phyloP scores from a whole-genome alignment of 1,284 basidiomycete species.

The Gymnopus androsaceus region DNA sequence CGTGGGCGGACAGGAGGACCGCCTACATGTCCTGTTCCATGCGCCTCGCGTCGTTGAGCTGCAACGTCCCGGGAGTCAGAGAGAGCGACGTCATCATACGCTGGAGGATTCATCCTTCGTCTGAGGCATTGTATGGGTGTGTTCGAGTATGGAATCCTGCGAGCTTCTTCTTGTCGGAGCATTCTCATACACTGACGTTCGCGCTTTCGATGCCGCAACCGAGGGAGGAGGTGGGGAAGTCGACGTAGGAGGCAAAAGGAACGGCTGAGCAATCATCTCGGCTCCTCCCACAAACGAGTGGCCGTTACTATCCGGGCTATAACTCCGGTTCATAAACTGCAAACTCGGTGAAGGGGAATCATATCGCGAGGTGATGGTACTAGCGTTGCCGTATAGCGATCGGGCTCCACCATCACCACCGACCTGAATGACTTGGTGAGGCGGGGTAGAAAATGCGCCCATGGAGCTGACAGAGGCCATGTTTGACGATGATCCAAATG shows the following conservation, averaged over 20 bases:
- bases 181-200: background rate
- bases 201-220: background rate
- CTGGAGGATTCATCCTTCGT: conserved; percentile 11
- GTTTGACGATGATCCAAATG: background rate
- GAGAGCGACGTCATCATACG: conserved; percentile 4
- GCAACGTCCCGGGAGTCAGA: conserved; percentile 10
- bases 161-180: background rate
- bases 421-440: background rate
- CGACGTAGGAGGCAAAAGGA: background rate
- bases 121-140: no score
- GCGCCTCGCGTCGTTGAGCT: conserved; percentile 2
- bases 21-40: conserved; percentile 10
- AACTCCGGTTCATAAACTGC: conserved; percentile 3
- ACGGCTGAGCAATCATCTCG: background rate
- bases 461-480: conserved; percentile 9
- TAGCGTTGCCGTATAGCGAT: background rate
- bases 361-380: conserved; percentile 5
- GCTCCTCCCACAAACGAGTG: background rate
- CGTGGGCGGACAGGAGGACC: background rate
- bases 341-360: conserved; percentile 9
- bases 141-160: background rate
- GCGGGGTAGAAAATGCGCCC: conserved; percentile 9
- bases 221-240: background rate
- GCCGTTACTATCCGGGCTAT: conserved; percentile 1
- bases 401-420: background rate